These are phyloP conservation scores for Cupressus sempervirens DNA, from an alignment of 75 land plant species.

Conservation along the genomic window DNA sequence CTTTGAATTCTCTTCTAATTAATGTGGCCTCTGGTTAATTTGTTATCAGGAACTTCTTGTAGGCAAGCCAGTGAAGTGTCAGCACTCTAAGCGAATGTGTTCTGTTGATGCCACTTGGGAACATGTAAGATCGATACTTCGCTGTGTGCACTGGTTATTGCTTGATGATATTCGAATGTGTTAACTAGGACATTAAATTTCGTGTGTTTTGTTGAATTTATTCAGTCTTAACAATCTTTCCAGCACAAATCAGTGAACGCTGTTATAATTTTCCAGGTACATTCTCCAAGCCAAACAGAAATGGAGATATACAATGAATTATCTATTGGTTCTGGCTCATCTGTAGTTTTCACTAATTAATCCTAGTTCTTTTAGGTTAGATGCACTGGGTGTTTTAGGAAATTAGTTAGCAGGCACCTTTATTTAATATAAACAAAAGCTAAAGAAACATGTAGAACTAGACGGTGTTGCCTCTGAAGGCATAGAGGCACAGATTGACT, in stretches of 20 bases:
- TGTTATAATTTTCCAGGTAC: not conserved
- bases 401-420: not conserved
- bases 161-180: not conserved
- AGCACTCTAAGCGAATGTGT: constrained; percentile 25
- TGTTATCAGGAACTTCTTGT: constrained; percentile 20
- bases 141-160: not conserved
- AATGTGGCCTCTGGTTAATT: not conserved
- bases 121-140: constrained; percentile 8
- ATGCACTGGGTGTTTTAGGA: not conserved
- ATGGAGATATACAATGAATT: not conserved
- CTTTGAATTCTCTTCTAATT: not conserved
- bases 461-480: not conserved
- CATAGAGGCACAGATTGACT: not conserved
- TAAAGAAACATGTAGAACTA: not conserved
- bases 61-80: constrained; percentile 25
- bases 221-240: not conserved
- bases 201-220: not conserved
- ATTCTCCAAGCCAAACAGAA: not conserved
- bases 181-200: not conserved
- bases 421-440: not conserved
- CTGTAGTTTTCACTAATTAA: not conserved
- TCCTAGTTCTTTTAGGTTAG: not conserved
- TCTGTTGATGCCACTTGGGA: constrained; percentile 23
- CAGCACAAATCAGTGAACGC: not conserved
- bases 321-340: not conserved